Percentiles rank a stretch among this genome's conserved stretches.
phyloP scores from a whole-genome alignment of 805 yeast genomes.

The Candida anglica region DNA sequence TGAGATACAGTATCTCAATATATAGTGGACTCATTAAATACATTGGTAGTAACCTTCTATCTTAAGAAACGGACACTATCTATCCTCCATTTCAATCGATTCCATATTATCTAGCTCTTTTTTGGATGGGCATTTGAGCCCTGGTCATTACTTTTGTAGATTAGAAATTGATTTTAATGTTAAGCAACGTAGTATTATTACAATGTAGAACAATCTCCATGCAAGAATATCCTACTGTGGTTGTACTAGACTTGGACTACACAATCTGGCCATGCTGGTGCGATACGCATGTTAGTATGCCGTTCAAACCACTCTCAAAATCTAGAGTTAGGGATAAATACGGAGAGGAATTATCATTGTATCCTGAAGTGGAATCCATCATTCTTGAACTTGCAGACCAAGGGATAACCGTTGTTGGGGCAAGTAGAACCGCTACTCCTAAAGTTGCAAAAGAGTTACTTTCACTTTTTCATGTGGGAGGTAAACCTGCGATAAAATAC shows the following conservation, averaged over 20 bases:
- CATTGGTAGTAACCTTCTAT: no score
- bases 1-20: no score
- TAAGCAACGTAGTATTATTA: no score
- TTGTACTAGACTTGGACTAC: constrained; percentile 73
- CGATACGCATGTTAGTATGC: constrained; percentile 65
- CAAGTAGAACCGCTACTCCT: constrained; percentile 79
- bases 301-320: constrained; percentile 38
- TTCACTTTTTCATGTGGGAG: constrained; percentile 47
- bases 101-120: neutral
- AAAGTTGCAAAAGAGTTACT: constrained; percentile 67
- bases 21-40: no score
- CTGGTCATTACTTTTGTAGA: no score
- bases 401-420: constrained; percentile 55
- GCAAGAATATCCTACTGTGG: constrained; percentile 34
- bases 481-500: constrained; percentile 45
- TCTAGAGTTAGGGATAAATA: constrained; percentile 45
- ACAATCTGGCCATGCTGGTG: constrained; percentile 86
- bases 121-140: neutral
- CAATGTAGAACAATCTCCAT: constrained; percentile 1
- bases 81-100: no score
- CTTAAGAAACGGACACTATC: neutral
- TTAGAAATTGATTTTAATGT: no score
- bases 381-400: constrained; percentile 47
- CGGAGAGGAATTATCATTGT: constrained; percentile 57
- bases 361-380: constrained; percentile 65